Conservation (phyloP, 768 basidiomycete genomes). For the Boletus reticulatus region DNA sequence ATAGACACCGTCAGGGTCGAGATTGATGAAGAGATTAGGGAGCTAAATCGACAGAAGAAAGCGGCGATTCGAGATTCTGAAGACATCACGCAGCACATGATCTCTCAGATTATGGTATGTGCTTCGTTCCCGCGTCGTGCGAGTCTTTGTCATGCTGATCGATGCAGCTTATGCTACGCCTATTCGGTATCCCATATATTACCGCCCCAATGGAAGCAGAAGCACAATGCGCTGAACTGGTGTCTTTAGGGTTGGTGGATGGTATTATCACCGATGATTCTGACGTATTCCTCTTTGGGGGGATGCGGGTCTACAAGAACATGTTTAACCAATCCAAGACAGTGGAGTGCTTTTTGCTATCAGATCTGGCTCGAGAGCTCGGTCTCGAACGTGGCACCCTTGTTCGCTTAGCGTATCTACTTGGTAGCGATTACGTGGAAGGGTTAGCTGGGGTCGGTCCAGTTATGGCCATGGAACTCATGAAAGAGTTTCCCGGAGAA, state of each 20-base stretch:
- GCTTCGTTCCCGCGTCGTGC: not conserved
- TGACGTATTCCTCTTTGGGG: constrained; percentile 98
- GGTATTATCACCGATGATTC: constrained; percentile 99
- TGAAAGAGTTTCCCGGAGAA: constrained; percentile 89
- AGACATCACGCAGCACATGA: constrained; percentile 94
- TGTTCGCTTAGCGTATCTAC: constrained; percentile 85
- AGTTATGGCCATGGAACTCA: constrained; percentile 92
- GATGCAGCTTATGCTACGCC: constrained; percentile 75
- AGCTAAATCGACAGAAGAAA: constrained; percentile 79
- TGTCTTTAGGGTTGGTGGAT: constrained; percentile 82
- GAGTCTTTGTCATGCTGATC: constrained; percentile 5
- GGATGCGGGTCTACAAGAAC: constrained; percentile 94
- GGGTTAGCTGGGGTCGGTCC: constrained; percentile 92
- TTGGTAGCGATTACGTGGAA: constrained; percentile 96
- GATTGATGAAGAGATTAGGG: constrained; percentile 88
- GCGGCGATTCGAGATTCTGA: constrained; percentile 92
- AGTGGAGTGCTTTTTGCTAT: constrained; percentile 89
- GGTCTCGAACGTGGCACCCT: constrained; percentile 84
- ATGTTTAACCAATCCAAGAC: constrained; percentile 99
- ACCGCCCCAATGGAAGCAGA: constrained; percentile 99
- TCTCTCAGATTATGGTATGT: constrained; percentile 74
- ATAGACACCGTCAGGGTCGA: constrained; percentile 79
- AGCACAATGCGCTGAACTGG: constrained; percentile 94
- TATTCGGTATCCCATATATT: constrained; percentile 97
- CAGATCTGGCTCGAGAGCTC: constrained; percentile 85